Evolutionary conservation across 2,329 filamentous ascomycete genomes (phyloP).

Genomic region (Berkeleyomyces basicola): DNA sequence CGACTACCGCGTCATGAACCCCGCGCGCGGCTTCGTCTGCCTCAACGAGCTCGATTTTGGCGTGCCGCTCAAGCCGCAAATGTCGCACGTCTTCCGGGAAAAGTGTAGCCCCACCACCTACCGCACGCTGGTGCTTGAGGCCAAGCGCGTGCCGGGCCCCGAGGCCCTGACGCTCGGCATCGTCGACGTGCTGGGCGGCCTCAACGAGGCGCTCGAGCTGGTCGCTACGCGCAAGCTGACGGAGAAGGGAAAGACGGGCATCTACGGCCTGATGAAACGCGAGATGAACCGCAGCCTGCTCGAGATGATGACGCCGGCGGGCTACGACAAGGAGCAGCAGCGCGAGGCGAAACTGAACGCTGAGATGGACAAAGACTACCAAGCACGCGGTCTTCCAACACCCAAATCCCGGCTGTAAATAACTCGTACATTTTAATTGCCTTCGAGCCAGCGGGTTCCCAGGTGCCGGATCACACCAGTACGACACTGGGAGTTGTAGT

Average conservation of each 20-base stretch:
- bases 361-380: conserved; percentile 27
- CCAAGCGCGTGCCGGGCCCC: conserved; percentile 44
- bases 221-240: conserved; percentile 42
- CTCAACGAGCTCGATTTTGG: conserved; percentile 72
- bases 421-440: not conserved
- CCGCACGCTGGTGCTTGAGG: conserved; percentile 55
- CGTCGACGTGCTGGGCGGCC: conserved; percentile 48
- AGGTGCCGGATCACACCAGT: not conserved
- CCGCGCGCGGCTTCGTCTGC: conserved; percentile 54
- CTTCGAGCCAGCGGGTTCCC: not conserved
- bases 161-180: conserved; percentile 50
- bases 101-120: conserved; percentile 44
- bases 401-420: conserved; percentile 22
- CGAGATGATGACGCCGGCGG: conserved; percentile 36
- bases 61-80: conserved; percentile 54
- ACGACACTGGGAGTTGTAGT: not conserved
- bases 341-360: conserved; percentile 29
- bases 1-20: conserved; percentile 67
- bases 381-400: conserved; percentile 9
- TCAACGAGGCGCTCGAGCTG: conserved; percentile 45
- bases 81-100: conserved; percentile 57
- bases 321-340: conserved; percentile 32
- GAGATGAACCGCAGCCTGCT: conserved; percentile 60
- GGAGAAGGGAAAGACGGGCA: conserved; percentile 44
- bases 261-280: conserved; percentile 55